These are phyloP conservation scores for Diplodia intermedia DNA, from an alignment of 2,329 filamentous ascomycete species.

Conservation along the genomic window DNA sequence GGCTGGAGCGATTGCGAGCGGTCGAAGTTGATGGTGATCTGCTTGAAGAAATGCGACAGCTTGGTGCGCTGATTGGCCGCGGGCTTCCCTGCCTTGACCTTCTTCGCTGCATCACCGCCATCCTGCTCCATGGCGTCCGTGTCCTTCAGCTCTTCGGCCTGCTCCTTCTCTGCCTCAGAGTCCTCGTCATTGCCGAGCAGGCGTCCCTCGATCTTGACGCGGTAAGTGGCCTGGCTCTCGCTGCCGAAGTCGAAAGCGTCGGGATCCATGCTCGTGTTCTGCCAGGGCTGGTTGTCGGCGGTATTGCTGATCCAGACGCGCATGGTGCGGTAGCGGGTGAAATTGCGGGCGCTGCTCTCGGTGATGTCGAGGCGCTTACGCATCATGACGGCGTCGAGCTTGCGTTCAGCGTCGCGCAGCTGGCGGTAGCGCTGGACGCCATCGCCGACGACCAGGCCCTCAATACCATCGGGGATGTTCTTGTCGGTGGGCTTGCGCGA, in stretches of 20 bases:
- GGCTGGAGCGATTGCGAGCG: slow-evolving; percentile 69
- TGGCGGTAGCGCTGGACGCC: slow-evolving; percentile 82
- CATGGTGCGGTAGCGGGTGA: slow-evolving; percentile 82
- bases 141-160: slow-evolving; percentile 47
- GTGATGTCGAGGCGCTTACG: slow-evolving; percentile 91
- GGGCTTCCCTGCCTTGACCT: slow-evolving; percentile 39
- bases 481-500: slow-evolving; percentile 93
- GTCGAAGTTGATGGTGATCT: slow-evolving; percentile 71
- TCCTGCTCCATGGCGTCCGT: slow-evolving; percentile 68
- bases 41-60: slow-evolving; percentile 82
- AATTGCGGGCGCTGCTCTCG: slow-evolving; percentile 73
- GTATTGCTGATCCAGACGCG: slow-evolving; percentile 96
- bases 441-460: slow-evolving; percentile 78
- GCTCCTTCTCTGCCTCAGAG: slow-evolving; percentile 39
- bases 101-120: slow-evolving; percentile 44
- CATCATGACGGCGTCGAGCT: slow-evolving; percentile 90
- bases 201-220: slow-evolving; percentile 89
- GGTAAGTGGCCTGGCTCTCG: slow-evolving; percentile 78
- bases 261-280: slow-evolving; percentile 70
- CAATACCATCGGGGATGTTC: slow-evolving; percentile 89
- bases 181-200: slow-evolving; percentile 66
- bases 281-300: slow-evolving; percentile 93
- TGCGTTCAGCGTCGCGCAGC: slow-evolving; percentile 84
- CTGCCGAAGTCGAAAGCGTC: slow-evolving; percentile 84
- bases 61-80: slow-evolving; percentile 53